phyloP scores from a whole-genome alignment of 2,329 filamentous ascomycete species.

The Colletotrichum tofieldiae region DNA sequence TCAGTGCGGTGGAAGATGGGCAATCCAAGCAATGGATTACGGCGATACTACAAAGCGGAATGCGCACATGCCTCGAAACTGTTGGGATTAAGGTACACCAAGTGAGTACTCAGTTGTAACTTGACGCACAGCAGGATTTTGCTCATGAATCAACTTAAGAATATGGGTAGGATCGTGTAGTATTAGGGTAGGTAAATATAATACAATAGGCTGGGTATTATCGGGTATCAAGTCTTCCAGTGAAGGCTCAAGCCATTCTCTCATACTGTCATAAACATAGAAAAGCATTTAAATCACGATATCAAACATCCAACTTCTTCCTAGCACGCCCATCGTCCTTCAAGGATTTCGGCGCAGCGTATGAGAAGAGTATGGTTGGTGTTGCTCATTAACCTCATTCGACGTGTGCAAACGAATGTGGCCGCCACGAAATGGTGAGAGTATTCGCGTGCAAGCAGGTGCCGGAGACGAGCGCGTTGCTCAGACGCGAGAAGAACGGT shows the following conservation, averaged over 20 bases:
- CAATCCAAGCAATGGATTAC: no score
- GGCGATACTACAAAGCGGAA: no score
- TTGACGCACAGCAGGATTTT: background rate
- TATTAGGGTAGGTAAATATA: conserved; percentile 15
- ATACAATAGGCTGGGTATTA: conserved; percentile 7
- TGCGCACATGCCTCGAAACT: background rate
- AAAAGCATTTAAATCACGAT: background rate
- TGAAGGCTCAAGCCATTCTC: conserved; percentile 6
- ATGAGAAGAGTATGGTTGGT: background rate
- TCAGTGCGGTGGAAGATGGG: no score
- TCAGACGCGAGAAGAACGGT: conserved; percentile 61
- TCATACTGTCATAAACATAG: conserved; percentile 5
- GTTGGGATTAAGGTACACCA: background rate
- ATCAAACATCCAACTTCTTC: background rate
- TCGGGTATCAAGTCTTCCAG: conserved; percentile 21
- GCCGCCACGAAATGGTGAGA: background rate
- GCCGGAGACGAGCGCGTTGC: background rate
- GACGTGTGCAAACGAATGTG: background rate
- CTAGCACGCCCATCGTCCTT: background rate
- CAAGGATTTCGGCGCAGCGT: background rate
- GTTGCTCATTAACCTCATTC: background rate
- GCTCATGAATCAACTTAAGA: background rate
- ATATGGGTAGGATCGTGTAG: background rate
- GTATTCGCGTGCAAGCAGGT: background rate
- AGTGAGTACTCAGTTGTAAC: background rate